Evolutionary conservation across 208 protist species (phyloP), one percentile per base, ranked within the genome.

Genomic region (Trypanosoma congolense): DNA sequence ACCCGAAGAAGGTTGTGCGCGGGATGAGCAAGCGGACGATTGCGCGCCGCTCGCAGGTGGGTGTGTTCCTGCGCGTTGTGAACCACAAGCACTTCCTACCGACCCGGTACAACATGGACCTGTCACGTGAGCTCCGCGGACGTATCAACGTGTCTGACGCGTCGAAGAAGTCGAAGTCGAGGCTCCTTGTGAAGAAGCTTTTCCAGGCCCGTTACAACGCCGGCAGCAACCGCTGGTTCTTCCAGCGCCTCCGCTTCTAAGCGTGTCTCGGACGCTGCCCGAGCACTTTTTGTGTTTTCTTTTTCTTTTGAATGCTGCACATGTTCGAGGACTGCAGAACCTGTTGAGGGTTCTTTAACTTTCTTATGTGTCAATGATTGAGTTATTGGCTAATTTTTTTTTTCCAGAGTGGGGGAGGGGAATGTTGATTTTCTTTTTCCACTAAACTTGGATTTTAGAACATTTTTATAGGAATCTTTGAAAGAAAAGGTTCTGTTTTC

Each of bases 11-110:
- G 80, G 83, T 99, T 35, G 78, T 91, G 60, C 93, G 89, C 61
- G 69, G 76, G 33, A 99, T 99, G 97, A 84, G 72, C 74, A 86
- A 95, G 80, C 95, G 96, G 67, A 82, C 75, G 31, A 93, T 98
- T 46, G 58, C 80, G 30, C 87, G 92, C 72, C 80, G 95, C 69
- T 96, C 92, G 50, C 77, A 83, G 60, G 77, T 99, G 36, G 90
- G 82, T 64, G 88, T 97, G 69, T 99, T 99, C 83, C 80, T 99
- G 57, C 98, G 97, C 76, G 79, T 97, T 31, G 80, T 98, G 79
- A 99, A 99, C 93, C 96, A 97, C 93, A 96, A 93, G 77, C 97
- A 99, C 92, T 82, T 99, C 67, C 95, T 99, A 84, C 96, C 97
- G 52, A 99, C 97, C 46, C 84, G 97, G 70, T 98, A 97, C 76